Base-by-base conservation (phyloP, 495 filamentous ascomycete species). In the Neurospora terricola region DNA sequence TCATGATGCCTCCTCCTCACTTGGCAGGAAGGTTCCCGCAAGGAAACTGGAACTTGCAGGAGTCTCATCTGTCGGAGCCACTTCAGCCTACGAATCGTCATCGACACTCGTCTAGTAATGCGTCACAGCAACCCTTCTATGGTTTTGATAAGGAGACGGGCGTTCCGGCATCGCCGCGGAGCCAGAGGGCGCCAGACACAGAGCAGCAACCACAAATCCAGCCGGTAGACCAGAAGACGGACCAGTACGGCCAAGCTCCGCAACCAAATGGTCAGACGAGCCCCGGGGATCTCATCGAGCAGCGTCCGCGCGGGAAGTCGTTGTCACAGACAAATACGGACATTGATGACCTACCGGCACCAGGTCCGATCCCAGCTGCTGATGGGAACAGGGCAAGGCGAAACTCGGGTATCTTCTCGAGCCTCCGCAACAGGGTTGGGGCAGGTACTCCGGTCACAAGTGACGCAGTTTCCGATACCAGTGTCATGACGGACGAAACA, bases 111-210 rank as follows among this genome's bases (percentile, higher is more conserved):
- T 78, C 80, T 4, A 84, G 82, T 71, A 82, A 76, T 27, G 75
- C 77, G 39, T 79, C 78, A 38, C 81, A 81, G 72, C 78, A 78
- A 30, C 69, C 76, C 0, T 83, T 76, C 62, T 78, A 80, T 54
- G 81, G 76, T 18, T 84, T 79, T 42, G 84, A 86, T 39, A 86
- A 86, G 73, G 85, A 86, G 72, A 84, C 82, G 3, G 84, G 76
- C 48, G 74, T 76, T 2, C 40, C 78, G 14, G 48, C 45, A 4
- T 69, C 76, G 5, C 74, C 75, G 1, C 78, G 76, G 72, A 73
- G 48, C 9, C 68, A 75, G 37, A 77, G 75, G 16, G 48, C 72
- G 9, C 75, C 70, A 39, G 73, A 73, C 38, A 16, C 18, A 10
- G 71, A 77, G n/a, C 75, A 78, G 27, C 71, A 75, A 38, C 48